phyloP scores from a whole-genome alignment of 1,139 yeast genomes.

The Schwanniomyces etchellsii region DNA sequence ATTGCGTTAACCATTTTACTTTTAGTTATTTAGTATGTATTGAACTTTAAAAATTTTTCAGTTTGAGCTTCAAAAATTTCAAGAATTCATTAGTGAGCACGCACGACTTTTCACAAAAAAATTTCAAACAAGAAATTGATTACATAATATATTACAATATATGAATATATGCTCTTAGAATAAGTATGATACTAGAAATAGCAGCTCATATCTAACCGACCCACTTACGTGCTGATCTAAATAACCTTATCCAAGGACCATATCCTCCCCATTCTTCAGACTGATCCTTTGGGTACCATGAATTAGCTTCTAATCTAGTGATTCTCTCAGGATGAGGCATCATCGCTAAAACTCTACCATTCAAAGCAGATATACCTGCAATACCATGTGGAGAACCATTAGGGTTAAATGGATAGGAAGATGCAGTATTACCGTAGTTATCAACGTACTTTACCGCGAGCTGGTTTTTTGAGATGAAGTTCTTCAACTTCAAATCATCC shows the following conservation, averaged over 20 bases:
- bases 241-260: constrained; percentile 95
- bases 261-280: constrained; percentile 61
- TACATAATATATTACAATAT: constrained; percentile 2
- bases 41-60: constrained; percentile 12
- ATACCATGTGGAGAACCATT: constrained; percentile 94
- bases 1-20: constrained; percentile 42
- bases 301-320: constrained; percentile 78
- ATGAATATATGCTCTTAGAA: not conserved
- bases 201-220: constrained; percentile 32
- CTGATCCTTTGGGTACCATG: constrained; percentile 79
- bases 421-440: constrained; percentile 81
- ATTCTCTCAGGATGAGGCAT: constrained; percentile 99
- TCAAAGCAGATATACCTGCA: constrained; percentile 84
- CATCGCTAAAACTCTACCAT: constrained; percentile 95
- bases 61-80: constrained; percentile 1
- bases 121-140: constrained; percentile 1
- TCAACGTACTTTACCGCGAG: constrained; percentile 77
- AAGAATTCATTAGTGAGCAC: not conserved
- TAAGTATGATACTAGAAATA: not conserved
- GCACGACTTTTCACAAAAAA: constrained; percentile 8
- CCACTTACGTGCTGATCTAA: constrained; percentile 94
- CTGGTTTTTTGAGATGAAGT: constrained; percentile 45
- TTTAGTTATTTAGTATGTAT: constrained; percentile 5
- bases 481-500: constrained; percentile 31
- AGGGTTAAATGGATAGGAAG: constrained; percentile 87